These are phyloP conservation scores for Backusella circina DNA, from an alignment of 192 early-diverging fungal species.

Conservation along the genomic window DNA sequence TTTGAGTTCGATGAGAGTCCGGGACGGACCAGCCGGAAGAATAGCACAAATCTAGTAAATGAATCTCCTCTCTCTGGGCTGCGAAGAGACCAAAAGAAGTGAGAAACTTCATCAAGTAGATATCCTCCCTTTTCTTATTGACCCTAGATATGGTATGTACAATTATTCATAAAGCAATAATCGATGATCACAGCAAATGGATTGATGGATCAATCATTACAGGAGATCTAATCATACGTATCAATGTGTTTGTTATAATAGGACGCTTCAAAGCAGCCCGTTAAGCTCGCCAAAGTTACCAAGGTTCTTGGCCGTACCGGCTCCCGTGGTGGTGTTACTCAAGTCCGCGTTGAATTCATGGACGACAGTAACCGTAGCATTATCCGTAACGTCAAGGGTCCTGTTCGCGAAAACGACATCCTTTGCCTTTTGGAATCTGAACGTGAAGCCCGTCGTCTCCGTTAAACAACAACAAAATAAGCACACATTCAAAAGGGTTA, in stretches of 20 bases:
- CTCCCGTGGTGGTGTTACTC: conserved; percentile 99
- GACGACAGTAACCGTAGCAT: conserved; percentile 93
- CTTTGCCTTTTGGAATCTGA: conserved; percentile 97
- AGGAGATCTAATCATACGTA: neutral
- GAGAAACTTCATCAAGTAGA: neutral
- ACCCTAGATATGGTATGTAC: conserved; percentile 7
- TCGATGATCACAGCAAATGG: neutral
- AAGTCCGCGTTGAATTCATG: conserved; percentile 98
- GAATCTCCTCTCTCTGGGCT: neutral
- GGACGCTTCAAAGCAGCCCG: conserved; percentile 44
- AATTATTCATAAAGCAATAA: neutral
- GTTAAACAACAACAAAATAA: conserved; percentile 54
- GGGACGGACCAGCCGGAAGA: neutral
- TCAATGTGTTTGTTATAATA: neutral
- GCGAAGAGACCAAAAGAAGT: neutral
- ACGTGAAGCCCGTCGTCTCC: conserved; percentile 97
- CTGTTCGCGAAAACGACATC: conserved; percentile 95
- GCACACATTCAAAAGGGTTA: neutral
- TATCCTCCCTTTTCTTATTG: conserved; percentile 16
- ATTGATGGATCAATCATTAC: conserved; percentile 16
- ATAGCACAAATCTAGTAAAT: neutral
- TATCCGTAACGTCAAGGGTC: conserved; percentile 99
- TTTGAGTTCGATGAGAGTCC: neutral
- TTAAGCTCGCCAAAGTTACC: conserved; percentile 92
- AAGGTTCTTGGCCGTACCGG: conserved; percentile 99